These are phyloP conservation scores for Penicillium sp. DNA, from an alignment of 2,329 filamentous ascomycete species.

Conservation along the genomic window DNA sequence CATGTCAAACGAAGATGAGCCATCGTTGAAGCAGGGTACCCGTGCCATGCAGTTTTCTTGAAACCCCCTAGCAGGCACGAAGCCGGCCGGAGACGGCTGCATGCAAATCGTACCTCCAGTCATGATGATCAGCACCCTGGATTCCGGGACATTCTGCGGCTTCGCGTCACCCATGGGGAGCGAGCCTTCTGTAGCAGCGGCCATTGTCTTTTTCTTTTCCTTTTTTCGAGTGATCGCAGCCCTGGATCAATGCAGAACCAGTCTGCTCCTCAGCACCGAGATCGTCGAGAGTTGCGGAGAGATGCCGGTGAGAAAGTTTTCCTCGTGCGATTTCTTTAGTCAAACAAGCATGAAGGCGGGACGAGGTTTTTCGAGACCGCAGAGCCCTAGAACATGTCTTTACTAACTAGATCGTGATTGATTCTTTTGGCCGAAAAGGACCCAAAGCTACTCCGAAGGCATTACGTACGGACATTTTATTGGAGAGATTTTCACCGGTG, in stretches of 20 bases:
- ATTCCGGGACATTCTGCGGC: constrained; percentile 54
- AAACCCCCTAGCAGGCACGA: constrained; percentile 75
- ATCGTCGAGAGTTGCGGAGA: constrained; percentile 8
- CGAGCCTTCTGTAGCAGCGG: constrained; percentile 10
- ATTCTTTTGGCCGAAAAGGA: constrained; percentile 16
- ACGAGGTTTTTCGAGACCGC: neutral
- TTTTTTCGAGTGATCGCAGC: too few species aligned
- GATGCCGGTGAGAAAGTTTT: constrained; percentile 14
- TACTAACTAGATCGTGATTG: constrained; percentile 10
- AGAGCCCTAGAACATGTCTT: neutral
- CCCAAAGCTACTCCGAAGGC: constrained; percentile 15
- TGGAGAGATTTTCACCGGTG: constrained; percentile 12
- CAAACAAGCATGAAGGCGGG: neutral
- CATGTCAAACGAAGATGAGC: constrained; percentile 53
- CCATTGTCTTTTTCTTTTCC: constrained; percentile 23
- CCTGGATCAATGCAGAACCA: neutral
- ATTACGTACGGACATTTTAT: constrained; percentile 17
- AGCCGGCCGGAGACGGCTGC: constrained; percentile 71
- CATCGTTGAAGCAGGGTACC: constrained; percentile 79
- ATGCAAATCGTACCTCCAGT: constrained; percentile 83
- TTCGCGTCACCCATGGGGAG: constrained; percentile 23
- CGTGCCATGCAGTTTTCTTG: constrained; percentile 76
- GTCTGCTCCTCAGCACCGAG: constrained; percentile 7
- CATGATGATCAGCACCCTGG: constrained; percentile 81
- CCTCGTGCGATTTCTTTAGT: neutral